phyloP scores from a whole-genome alignment of 192 early-diverging fungal species.

The Jimgerdemannia lactiflua region DNA sequence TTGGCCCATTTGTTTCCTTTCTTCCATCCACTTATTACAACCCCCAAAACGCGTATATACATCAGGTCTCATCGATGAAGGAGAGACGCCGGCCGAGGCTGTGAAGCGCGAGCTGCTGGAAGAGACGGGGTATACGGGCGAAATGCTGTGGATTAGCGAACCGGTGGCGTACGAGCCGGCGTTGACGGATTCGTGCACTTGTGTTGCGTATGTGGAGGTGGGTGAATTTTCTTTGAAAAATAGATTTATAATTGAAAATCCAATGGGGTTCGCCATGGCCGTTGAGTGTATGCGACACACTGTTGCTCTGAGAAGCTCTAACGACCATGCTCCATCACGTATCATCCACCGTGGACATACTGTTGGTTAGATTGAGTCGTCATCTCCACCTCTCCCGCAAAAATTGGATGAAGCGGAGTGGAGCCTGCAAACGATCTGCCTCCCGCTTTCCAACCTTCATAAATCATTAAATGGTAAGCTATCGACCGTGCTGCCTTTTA shows the following conservation, averaged over 20 bases:
- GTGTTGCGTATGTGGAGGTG: conserved; percentile 36
- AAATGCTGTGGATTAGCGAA: conserved; percentile 11
- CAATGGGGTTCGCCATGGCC: background rate
- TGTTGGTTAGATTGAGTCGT: too few relatives aligned
- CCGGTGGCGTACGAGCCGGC: conserved; percentile 51
- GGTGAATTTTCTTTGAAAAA: background rate
- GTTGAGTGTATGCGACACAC: too few relatives aligned
- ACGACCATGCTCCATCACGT: too few relatives aligned
- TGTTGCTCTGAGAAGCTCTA: too few relatives aligned
- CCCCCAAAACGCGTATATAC: background rate
- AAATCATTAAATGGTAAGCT: conserved; percentile 37
- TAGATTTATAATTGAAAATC: background rate
- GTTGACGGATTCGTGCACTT: conserved; percentile 40
- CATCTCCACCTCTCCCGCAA: conserved; percentile 14
- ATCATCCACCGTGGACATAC: too few relatives aligned
- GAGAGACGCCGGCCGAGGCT: conserved; percentile 30
- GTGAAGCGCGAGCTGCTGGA: conserved; percentile 44
- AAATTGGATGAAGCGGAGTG: conserved; percentile 49
- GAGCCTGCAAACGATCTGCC: conserved; percentile 41
- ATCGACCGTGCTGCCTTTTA: too few relatives aligned
- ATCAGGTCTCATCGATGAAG: conserved; percentile 35
- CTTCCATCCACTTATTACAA: background rate
- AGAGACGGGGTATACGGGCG: conserved; percentile 41
- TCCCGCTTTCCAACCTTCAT: conserved; percentile 29
- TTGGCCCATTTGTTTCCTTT: background rate